Base-by-base conservation (phyloP, 2,329 filamentous ascomycete species). In the Beauveria brongniartii region DNA sequence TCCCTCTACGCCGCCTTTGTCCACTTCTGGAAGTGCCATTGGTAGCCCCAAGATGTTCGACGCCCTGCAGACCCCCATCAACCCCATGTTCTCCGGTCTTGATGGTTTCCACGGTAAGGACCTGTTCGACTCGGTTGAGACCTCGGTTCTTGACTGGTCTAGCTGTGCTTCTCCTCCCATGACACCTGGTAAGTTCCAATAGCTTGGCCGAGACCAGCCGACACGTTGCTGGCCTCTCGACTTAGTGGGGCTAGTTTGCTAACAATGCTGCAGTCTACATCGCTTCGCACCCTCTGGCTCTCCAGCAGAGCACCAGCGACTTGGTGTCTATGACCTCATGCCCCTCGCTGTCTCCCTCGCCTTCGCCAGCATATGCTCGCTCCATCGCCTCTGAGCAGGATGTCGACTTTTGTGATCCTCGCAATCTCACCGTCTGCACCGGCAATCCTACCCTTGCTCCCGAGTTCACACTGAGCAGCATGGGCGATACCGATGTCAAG, bases 341-440 rank as follows among this genome's bases (percentile, higher is more conserved):
- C 79, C 90, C 91, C 66, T 94, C 91, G 62, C 84, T 94, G 65
- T 95, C 91, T 30, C 91, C 92, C 22, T 96, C 91, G 37, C 91
- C 92, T 20, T 89, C 90, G 53, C 90, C 91, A 34, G 44, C 26
- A 5, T 87, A 90, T 65, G 86, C 90, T 67, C 80, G 83, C 68
- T 85, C 89, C 61, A 78, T 87, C 71, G 78, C 82, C 51, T 85
- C 86, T 2, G 88, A 91, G 70, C 80, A 83, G 66, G 88, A 91
- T 73, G 82, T 91, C 67, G 88, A 91, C 75, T 95, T 94, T 73
- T 96, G 93, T 75, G 92, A 97, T 71, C 92, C 93, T 40, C 87
- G 92, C 70, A 91, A 96, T 71, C 78, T 97, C 65, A 96, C 90
- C 22, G 90, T 96, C 30, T 81, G 78, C 59, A 74, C 74, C 71